Evolutionary conservation across 352 stramenopile species (phyloP), one percentile per base, ranked within the genome.

Genomic region (Phytopythium litorale): DNA sequence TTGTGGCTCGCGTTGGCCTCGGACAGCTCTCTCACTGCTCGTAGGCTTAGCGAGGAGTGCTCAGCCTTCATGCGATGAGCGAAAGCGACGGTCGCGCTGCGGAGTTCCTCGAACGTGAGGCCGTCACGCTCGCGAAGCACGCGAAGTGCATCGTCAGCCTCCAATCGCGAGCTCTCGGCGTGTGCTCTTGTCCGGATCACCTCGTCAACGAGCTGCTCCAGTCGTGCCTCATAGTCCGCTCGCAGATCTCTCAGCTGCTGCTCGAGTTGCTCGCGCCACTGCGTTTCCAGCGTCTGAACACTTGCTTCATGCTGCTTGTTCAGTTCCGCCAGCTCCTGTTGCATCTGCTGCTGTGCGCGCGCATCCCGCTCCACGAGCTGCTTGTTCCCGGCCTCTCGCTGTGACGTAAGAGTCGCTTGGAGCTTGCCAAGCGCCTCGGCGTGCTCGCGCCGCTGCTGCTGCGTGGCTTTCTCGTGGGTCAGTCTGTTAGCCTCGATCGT

Each of bases 71-170:
- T 56, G 13, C 48, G 58, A 16, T 68, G 28, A 3, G 52, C 40
- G 55, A 70, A 72, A 3, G 32, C 46, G 16, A 68, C 58, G 4
- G 63, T 58, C 7, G 59, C 59, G n/a, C 70, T 78, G 21, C 64
- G 64, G 55, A 78, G 56, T 30, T 73, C 61, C 43, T 78, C 70
- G 54, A 68, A 60, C 43, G 66, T 67, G 21, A 78, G 64, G 15
- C 60, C 42, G n/a, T 56, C 23, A 0, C 55, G 68, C 48, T 78
- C 70, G n/a, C 71, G 54, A 45, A 75, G 37, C 13, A 61, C 38
- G 19, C 64, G 50, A 25, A 35, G 38, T 0, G 61, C 50, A 51
- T 75, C 70, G 3, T 19, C 46, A 5, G 65, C 65, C 23, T 49
- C 46, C 15, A 48, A 28, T 11, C 25, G 23, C 59, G 33, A 28